Percentiles rank a stretch among this genome's conserved stretches.
phyloP scores from a whole-genome alignment of 202 grass and related monocot genomes.

The Setaria italica region DNA sequence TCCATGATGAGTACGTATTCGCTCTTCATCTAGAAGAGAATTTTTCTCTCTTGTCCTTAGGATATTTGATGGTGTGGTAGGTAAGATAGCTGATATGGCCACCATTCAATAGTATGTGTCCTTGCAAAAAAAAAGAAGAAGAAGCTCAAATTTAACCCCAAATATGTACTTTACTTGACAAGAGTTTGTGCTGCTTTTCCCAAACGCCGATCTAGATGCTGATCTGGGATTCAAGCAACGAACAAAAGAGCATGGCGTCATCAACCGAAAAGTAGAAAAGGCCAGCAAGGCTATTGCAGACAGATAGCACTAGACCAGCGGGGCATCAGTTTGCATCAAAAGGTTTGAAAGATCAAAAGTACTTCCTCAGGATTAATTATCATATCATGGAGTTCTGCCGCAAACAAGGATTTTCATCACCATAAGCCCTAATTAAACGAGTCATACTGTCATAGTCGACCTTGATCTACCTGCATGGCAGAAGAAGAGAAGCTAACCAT shows the following conservation, averaged over 20 bases:
- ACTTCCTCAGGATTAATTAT: neutral
- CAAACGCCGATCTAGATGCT: neutral
- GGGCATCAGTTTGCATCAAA: neutral
- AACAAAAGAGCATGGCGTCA: neutral
- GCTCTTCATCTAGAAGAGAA: neutral
- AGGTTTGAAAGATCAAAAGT: neutral
- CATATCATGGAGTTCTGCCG: neutral
- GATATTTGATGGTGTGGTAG: constrained; percentile 10
- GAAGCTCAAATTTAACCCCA: neutral
- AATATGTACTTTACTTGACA: neutral
- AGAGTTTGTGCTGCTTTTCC: neutral
- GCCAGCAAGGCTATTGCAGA: neutral
- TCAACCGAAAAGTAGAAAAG: neutral
- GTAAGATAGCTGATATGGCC: neutral
- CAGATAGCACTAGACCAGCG: neutral
- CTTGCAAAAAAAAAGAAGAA: neutral
- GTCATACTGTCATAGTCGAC: neutral
- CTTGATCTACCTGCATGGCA: neutral
- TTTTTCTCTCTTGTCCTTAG: neutral
- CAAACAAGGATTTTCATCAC: neutral
- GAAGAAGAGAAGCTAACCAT: neutral
- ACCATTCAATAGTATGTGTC: neutral
- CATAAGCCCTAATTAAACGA: neutral
- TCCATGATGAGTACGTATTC: neutral
- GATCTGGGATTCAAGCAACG: neutral